Evolutionary conservation across 2,329 filamentous ascomycete species (phyloP), one percentile per base, ranked within the genome.

Genomic region (Epichloe elymi): DNA sequence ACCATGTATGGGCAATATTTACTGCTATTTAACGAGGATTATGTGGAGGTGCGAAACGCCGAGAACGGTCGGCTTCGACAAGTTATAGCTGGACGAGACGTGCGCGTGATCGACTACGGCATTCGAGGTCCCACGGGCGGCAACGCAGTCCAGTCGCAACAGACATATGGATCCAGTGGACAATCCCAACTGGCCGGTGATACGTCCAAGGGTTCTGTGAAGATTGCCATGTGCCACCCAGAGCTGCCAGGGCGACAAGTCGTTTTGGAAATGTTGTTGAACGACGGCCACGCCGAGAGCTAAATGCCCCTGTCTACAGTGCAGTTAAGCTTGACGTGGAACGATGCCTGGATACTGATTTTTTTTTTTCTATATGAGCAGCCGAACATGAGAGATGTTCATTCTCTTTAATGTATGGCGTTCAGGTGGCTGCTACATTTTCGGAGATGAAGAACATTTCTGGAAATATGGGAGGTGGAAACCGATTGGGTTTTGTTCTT

Each of bases 31-130:
- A 93, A 96, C 65, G 85, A 87, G 20, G 91, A 97, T 66, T 98
- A 97, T 59, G 88, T 98, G 46, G 93, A 98, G 70, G 88, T 98
- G 49, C 81, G 93, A 50, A 97, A 98, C 61, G 93, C 93, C 17
- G 88, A 96, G 71, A 97, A 97, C 62, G 93, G 93, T 0, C 79
- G 94, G 19, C 67, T 98, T 56, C 80, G 93, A 60, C 93, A 98
- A 70, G 93, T 98, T 53, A 95, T 98, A 58, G 85, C 89, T 0
- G 93, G 93, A 0, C 77, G 87, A 55, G 90, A 96, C 62, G 88
- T 98, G 46, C 83, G 86, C 56, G 88, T 90, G 59, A 75, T 98
- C 10, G 94, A 98, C 65, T 89, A 94, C 61, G 89, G 88, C 6
- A 77, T 85, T 57, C 70, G 82, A 52, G 76, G 83, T 8, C 74